phyloP scores from a whole-genome alignment of 2,329 filamentous ascomycete species.

The Massarina eburnea region DNA sequence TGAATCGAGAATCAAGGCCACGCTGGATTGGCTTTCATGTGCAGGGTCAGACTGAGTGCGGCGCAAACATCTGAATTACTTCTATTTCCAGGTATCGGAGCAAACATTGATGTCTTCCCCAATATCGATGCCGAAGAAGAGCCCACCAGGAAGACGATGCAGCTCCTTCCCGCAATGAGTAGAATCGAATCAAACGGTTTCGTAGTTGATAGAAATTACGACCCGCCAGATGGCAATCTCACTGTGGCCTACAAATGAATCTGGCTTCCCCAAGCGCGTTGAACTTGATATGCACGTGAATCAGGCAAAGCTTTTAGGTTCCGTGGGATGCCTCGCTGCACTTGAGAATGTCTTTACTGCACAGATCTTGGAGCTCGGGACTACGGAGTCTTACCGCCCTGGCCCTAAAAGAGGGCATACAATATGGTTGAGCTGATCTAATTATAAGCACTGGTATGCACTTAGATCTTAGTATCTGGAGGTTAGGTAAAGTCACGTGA shows the following conservation, averaged over 20 bases:
- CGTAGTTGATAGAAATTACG: neutral
- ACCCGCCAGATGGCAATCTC: neutral
- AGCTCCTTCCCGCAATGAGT: neutral
- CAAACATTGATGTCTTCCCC: neutral
- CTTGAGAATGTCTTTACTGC: no score
- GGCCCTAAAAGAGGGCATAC: slow-evolving; percentile 1
- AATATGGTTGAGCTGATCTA: slow-evolving; percentile 1
- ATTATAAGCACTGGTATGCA: no score
- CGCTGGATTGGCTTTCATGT: neutral
- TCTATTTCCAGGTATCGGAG: neutral
- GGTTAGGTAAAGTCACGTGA: no score
- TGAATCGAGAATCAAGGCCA: neutral
- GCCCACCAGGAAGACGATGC: neutral
- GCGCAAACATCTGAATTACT: neutral
- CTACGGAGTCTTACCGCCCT: neutral
- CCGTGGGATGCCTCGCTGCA: no score
- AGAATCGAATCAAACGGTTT: neutral
- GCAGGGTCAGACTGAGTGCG: neutral
- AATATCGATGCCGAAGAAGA: neutral
- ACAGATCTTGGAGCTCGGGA: no score
- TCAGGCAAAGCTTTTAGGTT: no score
- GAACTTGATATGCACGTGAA: no score
- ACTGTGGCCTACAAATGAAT: no score
- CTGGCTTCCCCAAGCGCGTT: no score
- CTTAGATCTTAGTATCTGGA: no score